phyloP scores from a whole-genome alignment of 768 basidiomycete genomes.

The Podaxis pistillaris region DNA sequence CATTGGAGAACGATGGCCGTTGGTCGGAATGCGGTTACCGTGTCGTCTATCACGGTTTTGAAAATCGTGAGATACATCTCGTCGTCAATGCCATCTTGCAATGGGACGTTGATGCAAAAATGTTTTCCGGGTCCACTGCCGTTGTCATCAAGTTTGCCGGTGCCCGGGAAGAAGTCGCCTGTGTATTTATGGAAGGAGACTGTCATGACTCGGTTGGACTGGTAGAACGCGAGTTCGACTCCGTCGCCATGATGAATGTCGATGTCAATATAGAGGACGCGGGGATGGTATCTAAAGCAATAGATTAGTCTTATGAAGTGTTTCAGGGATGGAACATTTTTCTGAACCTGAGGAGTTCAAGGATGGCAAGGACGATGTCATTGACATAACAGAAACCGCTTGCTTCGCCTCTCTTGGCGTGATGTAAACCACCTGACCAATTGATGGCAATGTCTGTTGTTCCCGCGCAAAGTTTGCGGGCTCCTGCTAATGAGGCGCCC shows the following conservation, averaged over 20 bases:
- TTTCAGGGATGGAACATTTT: background rate
- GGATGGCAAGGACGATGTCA: slow-evolving; percentile 91
- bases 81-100: slow-evolving; percentile 96
- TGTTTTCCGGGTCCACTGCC: slow-evolving; percentile 87
- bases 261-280: slow-evolving; percentile 97
- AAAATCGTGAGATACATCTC: slow-evolving; percentile 95
- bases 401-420: slow-evolving; percentile 96
- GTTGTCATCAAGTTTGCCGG: slow-evolving; percentile 93
- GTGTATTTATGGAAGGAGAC: slow-evolving; percentile 99
- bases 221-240: slow-evolving; percentile 97
- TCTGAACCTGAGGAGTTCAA: slow-evolving; percentile 82
- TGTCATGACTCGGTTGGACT: slow-evolving; percentile 97
- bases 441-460: slow-evolving; percentile 96
- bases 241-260: slow-evolving; percentile 99
- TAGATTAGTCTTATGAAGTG: slow-evolving; percentile 1
- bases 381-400: slow-evolving; percentile 99
- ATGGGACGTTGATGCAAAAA: slow-evolving; percentile 92
- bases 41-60: slow-evolving; percentile 95
- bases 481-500: slow-evolving; percentile 88
- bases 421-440: slow-evolving; percentile 98
- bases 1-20: slow-evolving; percentile 93
- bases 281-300: slow-evolving; percentile 75
- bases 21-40: slow-evolving; percentile 85
- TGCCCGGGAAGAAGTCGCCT: slow-evolving; percentile 97
- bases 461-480: slow-evolving; percentile 81